phyloP scores from a whole-genome alignment of 169 alveolate species.

The Plasmodium falciparum region DNA sequence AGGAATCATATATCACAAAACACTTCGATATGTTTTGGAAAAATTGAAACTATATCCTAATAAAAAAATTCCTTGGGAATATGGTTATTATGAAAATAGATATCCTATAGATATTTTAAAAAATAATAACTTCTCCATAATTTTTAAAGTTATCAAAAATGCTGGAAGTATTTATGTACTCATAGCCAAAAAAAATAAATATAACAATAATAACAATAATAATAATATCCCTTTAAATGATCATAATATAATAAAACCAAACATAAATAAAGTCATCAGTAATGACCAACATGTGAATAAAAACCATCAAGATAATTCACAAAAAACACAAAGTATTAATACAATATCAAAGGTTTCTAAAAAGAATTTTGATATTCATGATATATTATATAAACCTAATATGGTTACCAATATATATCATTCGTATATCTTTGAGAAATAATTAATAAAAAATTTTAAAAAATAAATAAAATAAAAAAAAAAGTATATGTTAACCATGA shows the following conservation, averaged over 20 bases:
- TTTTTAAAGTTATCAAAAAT: conserved; percentile 65
- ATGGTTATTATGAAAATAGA: conserved; percentile 86
- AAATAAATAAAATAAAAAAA: background rate
- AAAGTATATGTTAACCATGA: background rate
- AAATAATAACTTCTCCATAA: conserved; percentile 49
- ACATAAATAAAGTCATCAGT: background rate
- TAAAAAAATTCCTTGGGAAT: conserved; percentile 85
- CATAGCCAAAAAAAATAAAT: conserved; percentile 57
- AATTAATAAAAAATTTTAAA: background rate
- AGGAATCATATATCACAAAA: conserved; percentile 80
- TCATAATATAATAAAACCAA: background rate
- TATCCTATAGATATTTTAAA: conserved; percentile 78
- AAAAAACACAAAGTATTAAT: conserved; percentile 5
- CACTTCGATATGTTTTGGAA: conserved; percentile 77
- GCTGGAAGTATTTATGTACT: conserved; percentile 71
- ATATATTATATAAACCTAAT: conserved; percentile 12
- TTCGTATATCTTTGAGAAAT: too few relatives aligned
- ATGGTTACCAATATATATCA: too few relatives aligned
- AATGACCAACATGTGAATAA: too few relatives aligned
- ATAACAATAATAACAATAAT: background rate
- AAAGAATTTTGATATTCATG: conserved; percentile 14
- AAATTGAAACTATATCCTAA: conserved; percentile 84
- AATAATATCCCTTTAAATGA: background rate
- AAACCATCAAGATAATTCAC: too few relatives aligned
- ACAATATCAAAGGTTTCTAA: background rate